These are phyloP conservation scores for Solanum gracilifrons DNA, from an alignment of 257 asterid genomes.

Conservation along the genomic window DNA sequence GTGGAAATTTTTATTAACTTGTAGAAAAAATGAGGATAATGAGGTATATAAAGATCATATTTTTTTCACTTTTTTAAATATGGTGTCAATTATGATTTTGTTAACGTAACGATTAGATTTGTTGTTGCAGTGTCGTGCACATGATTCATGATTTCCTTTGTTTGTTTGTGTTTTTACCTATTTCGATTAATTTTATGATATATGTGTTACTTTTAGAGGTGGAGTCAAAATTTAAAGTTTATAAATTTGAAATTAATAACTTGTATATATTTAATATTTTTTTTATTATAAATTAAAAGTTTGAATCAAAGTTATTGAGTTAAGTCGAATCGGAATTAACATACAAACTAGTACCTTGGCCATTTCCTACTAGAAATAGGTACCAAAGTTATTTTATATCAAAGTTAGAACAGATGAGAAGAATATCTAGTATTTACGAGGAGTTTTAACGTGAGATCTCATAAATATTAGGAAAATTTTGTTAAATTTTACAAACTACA, in stretches of 20 bases:
- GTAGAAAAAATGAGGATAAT: background rate
- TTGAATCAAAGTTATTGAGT: background rate
- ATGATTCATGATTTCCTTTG: too few relatives aligned
- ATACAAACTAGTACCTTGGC: background rate
- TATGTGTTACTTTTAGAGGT: too few relatives aligned
- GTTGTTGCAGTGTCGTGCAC: background rate
- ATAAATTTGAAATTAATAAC: background rate
- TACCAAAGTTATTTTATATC: background rate
- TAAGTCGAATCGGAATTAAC: background rate
- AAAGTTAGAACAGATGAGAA: background rate
- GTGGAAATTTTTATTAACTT: background rate
- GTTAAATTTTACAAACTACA: background rate
- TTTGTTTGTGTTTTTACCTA: background rate
- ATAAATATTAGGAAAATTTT: background rate
- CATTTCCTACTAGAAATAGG: background rate
- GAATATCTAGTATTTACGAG: background rate
- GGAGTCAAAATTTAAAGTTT: rapidly evolving
- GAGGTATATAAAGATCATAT: background rate
- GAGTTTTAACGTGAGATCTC: background rate
- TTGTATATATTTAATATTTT: background rate
- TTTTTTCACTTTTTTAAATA: background rate
- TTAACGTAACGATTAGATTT: background rate
- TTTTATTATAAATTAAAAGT: rapidly evolving
- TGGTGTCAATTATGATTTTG: background rate
- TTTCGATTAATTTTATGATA: background rate